Base-by-base conservation (phyloP, 2,329 filamentous ascomycete species). In the Ophiobolus disseminans region DNA sequence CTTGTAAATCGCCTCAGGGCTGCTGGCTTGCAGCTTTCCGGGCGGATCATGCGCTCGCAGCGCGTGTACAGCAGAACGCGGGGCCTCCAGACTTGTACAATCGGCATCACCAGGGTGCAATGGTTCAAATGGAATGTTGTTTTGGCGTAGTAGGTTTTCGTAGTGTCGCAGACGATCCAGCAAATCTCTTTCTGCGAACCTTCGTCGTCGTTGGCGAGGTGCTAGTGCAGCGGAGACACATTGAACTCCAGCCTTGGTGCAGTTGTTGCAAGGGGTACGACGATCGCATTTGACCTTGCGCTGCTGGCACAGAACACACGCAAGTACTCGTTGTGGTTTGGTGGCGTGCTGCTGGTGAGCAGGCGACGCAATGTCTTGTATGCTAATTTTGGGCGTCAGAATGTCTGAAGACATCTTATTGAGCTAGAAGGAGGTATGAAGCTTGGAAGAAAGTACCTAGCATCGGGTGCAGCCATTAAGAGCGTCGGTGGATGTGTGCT, bases 251-350 rank as follows among this genome's bases (percentile, higher is more conserved):
- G 60, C 46, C 35, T 62, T 72, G 21, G 48, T 53, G 43, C 71
- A 74, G 38, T 70, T 65, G 7, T 57, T 43, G 43, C 71, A 74
- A 2, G 72, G 72, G n/a, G 55, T 70, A 19, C 62, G 65, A n/a
- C 68, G 65, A 41, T 74, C 69, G 46, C 72, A 73, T 42, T 69
- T 73, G 46, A 74, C 68, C 50, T 74, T 74, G 30, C 72, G 65
- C 37, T 68, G 87, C 67, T 91, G 88, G 65, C 89, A 93, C 16
- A 86, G 78, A 11, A 90, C 80, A 63, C 89, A 93, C 28, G 82
- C 76, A 23, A 80, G 75, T 11, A 78, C 65, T n/a, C 75, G 71
- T 45, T 70, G 70, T 19, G 69, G 55, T 53, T 71, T 73, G 16
- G 55, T 34, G 40, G 52, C 16, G 22, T 11, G 28, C 16, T n/a